Evolutionary conservation across 2,329 filamentous ascomycete species (phyloP), one percentile per base, ranked within the genome.

Genomic region (Akanthomyces uredinophilus): DNA sequence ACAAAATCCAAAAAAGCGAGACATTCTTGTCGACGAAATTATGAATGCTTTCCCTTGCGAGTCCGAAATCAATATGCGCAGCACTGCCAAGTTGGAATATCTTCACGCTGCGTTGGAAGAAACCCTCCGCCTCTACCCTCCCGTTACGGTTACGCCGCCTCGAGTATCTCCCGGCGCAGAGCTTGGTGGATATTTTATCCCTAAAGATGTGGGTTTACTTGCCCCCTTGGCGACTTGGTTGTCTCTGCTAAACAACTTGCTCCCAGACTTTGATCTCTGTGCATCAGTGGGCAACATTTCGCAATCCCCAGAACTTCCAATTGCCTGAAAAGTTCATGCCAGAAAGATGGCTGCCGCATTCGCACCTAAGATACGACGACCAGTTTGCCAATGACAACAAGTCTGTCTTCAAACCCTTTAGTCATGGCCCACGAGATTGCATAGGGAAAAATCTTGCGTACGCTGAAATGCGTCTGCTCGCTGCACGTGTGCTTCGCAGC

Each of bases 401-500:
- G 3, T 69, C 71, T 1, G 69, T 68, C 1, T 69, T 74, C 55
- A 74, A 78, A 63, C 73, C 77, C 0, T 78, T 80, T 59, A 70
- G 70, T 47, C 52, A 70, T 13, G 76, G 78, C 0, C 70, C 76
- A 2, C 64, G 77, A 5, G 75, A 77, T 13, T 79, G 78, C 56
- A 68, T 79, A 32, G 77, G 77, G 0, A 71, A 72, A 60, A 79
- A 77, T 50, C 63, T 70, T 4, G 80, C 80, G 1, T 78, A 78
- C 51, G 73, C 74, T 4, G 80, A 83, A 66, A 77, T 82, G 75
- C 75, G 80, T 1, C 64, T 82, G 4, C 76, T 81, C 13, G 63
- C 81, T 2, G 73, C 77, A 1, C 73, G 75, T 11, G 59, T 83
- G 6, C 64, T 83, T 1, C 81, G 70, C 60, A 73, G 76, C 22